These are phyloP conservation scores for Mycena galericulata DNA, from an alignment of 768 basidiomycete genomes.

Conservation along the genomic window DNA sequence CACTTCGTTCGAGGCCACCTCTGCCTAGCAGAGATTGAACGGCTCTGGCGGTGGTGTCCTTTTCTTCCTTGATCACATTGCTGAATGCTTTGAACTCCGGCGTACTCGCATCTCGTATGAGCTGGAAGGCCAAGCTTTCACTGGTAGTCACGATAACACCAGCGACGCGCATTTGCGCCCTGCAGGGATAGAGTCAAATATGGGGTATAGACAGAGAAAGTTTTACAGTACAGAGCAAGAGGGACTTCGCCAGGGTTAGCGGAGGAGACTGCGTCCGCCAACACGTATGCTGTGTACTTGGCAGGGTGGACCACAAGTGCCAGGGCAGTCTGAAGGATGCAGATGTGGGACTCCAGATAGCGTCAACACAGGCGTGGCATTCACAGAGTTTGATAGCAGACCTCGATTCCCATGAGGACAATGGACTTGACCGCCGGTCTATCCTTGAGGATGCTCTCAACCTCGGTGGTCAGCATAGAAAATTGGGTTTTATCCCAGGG, in stretches of 20 bases:
- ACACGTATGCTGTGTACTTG: conserved; percentile 65
- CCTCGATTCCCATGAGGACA: conserved; percentile 92
- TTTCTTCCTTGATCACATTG: conserved; percentile 81
- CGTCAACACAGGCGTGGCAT: background rate
- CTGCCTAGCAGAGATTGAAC: conserved; percentile 44
- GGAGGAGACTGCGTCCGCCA: conserved; percentile 89
- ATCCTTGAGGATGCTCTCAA: conserved; percentile 61
- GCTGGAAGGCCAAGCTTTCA: conserved; percentile 84
- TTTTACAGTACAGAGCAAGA: conserved; percentile 66
- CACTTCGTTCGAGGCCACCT: conserved; percentile 36
- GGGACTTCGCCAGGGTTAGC: conserved; percentile 85
- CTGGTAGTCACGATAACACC: conserved; percentile 85
- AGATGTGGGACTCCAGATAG: conserved; percentile 82
- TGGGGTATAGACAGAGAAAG: background rate
- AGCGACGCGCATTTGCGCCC: conserved; percentile 66
- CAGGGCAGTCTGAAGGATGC: conserved; percentile 86
- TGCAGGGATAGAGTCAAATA: background rate
- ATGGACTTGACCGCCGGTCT: conserved; percentile 66
- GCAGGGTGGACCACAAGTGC: conserved; percentile 64
- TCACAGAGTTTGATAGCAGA: conserved; percentile 44
- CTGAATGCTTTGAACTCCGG: conserved; percentile 81
- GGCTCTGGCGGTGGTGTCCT: conserved; percentile 65
- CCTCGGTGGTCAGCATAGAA: conserved; percentile 84
- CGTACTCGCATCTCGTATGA: conserved; percentile 75
- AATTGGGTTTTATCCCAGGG: conserved; percentile 85